Evolutionary conservation across 2,329 filamentous ascomycete genomes (phyloP).

Genomic region (Aspergillus pseudoglaucus): DNA sequence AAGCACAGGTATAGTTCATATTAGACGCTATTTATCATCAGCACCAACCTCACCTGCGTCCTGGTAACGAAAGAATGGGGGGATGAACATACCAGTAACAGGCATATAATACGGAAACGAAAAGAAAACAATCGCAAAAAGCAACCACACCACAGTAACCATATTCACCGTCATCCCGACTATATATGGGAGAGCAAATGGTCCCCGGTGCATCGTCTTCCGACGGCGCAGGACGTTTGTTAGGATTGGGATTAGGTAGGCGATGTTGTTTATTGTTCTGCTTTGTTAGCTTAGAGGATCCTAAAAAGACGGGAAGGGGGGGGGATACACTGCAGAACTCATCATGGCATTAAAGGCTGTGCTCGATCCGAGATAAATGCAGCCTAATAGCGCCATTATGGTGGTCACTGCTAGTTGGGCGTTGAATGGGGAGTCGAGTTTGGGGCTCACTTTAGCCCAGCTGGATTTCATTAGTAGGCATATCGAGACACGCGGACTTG

Average conservation of each 20-base stretch:
- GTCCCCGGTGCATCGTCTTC: slow-evolving; percentile 37
- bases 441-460: slow-evolving; percentile 38
- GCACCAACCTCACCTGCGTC: neutral
- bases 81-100: slow-evolving; percentile 17
- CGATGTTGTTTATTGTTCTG: slow-evolving; percentile 43
- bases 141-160: slow-evolving; percentile 42
- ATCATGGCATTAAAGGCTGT: slow-evolving; percentile 58
- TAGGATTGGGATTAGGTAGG: slow-evolving; percentile 42
- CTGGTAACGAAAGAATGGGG: neutral
- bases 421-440: slow-evolving; percentile 45
- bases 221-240: slow-evolving; percentile 43
- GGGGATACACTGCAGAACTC: slow-evolving; percentile 13
- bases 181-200: slow-evolving; percentile 39
- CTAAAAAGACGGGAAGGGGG: neutral
- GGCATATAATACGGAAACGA: slow-evolving; percentile 38
- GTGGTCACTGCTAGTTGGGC: slow-evolving; percentile 47
- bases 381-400: slow-evolving; percentile 52
- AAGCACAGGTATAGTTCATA: slow-evolving; percentile 48
- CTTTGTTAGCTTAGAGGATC: neutral
- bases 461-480: slow-evolving; percentile 23
- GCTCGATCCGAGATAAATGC: slow-evolving; percentile 59
- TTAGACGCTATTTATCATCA: slow-evolving; percentile 23
- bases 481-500: neutral
- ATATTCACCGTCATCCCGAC: slow-evolving; percentile 40
- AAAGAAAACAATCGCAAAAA: slow-evolving; percentile 47